These are phyloP conservation scores for Ligustrum vulgare DNA, from an alignment of 257 asterid genomes.

Conservation along the genomic window DNA sequence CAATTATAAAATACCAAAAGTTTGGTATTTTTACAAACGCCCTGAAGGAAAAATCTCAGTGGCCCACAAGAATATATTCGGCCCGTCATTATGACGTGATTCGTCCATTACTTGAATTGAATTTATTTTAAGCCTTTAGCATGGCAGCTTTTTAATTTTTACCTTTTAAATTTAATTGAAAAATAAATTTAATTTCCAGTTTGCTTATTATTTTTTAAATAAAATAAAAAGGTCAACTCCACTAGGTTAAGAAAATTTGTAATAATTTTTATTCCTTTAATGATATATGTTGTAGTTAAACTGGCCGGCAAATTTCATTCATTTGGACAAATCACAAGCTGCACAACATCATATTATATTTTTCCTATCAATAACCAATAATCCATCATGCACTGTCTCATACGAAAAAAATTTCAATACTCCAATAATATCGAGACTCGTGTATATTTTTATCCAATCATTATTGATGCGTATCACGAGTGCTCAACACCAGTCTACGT, in stretches of 20 bases:
- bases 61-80: too few relatives aligned
- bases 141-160: too few relatives aligned
- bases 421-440: too few relatives aligned
- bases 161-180: background rate
- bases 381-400: conserved; percentile 21
- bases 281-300: background rate
- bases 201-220: background rate
- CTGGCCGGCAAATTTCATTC: background rate
- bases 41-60: too few relatives aligned
- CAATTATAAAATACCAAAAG: too few relatives aligned
- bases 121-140: too few relatives aligned
- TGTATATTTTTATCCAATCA: background rate
- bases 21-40: too few relatives aligned
- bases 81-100: too few relatives aligned
- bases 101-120: too few relatives aligned
- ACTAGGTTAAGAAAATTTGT: background rate
- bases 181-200: background rate
- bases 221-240: background rate
- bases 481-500: too few relatives aligned
- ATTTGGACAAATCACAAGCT: conserved; percentile 19
- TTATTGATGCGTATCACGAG: too few relatives aligned
- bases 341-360: background rate
- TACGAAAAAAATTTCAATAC: background rate
- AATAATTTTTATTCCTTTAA: background rate
- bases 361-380: conserved; percentile 11